Evolutionary conservation across 2,329 filamentous ascomycete genomes (phyloP), one percentile per base, ranked within the genome.

Genomic region (Scytalidium lignicola): DNA sequence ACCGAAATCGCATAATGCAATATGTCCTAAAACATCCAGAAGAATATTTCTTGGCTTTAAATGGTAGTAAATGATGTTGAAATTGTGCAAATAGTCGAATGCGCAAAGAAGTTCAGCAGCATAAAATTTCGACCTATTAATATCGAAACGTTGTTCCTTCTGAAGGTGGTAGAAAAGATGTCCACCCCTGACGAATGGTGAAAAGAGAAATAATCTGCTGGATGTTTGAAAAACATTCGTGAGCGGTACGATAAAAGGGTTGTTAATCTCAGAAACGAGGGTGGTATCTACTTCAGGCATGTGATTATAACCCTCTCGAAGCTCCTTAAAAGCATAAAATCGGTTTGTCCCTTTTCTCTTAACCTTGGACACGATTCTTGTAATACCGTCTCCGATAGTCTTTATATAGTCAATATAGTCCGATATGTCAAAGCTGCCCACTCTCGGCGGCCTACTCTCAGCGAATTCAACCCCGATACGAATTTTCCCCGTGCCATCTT

Each of bases 201-300:
- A 72, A 18, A 96, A 90, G 48, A 96, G 85, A 70, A 96, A 96
- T 37, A 96, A 81, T 76, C 96, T 96, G 71, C 96, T 90, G 3
- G 92, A 90, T 15, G 90, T 95, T 66, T 96, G 91, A 79, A 96
- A 96, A 26, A 90, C 95, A 70, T 96, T 96, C 69, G 96, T 96
- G 62, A 97, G 80, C 1, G 91, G 91, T 10, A 96, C 92, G 62
- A 97, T 96, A 72, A 96, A 96, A 13, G 91, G 91, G 62, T 96
- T 96, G 10, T 96, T 96, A 74, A 96, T 96, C 76, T 96, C 91
- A 10, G 91, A 90, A 23, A 90, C 91, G 37, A 96, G 79, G 7
- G 91, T 96, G 64, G 96, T 91, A 23, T 90, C 88, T 32, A 96
- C 90, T 75, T 96, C 91, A 43, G 91, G 95, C 48, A 90, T 82